Conservation (phyloP, 1,139 yeast species). For the Debaryomycetaceae sp. region DNA sequence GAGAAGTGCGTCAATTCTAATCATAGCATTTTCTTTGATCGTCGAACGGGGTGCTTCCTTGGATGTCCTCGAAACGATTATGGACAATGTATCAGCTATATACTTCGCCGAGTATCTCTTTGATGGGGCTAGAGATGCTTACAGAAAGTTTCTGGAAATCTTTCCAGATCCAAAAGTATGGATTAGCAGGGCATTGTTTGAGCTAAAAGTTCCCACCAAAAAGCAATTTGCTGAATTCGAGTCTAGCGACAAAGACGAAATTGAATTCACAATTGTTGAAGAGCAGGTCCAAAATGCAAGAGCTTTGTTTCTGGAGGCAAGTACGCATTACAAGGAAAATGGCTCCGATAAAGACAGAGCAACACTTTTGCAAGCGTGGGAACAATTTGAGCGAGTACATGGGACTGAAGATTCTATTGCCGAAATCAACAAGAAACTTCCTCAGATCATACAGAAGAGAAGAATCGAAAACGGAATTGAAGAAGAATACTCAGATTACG, state of each 20-base stretch:
- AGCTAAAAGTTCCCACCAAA: conserved; percentile 60
- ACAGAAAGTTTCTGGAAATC: conserved; percentile 39
- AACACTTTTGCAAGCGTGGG: conserved; percentile 60
- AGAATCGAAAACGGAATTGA: conserved; percentile 42
- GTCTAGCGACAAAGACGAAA: conserved; percentile 41
- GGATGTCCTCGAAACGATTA: not conserved
- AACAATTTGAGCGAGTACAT: conserved; percentile 60
- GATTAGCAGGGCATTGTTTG: conserved; percentile 71
- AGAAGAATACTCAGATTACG: conserved; percentile 60
- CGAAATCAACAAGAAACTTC: conserved; percentile 48
- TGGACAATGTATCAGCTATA: not conserved
- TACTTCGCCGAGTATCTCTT: conserved; percentile 37
- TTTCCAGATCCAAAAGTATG: conserved; percentile 44
- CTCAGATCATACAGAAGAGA: conserved; percentile 52
- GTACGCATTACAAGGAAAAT: conserved; percentile 37
- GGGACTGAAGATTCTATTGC: conserved; percentile 46
- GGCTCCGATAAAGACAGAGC: conserved; percentile 45
- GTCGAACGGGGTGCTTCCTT: not conserved
- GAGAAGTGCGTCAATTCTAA: conserved; percentile 61
- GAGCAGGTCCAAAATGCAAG: conserved; percentile 54
- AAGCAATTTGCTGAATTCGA: conserved; percentile 44
- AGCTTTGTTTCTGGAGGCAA: conserved; percentile 54
- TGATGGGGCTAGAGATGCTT: conserved; percentile 53
- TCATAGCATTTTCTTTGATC: conserved; percentile 19
- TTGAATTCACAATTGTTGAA: conserved; percentile 51